These are phyloP conservation scores for Terfezia claveryi DNA, from an alignment of 495 filamentous ascomycete species.

Conservation along the genomic window DNA sequence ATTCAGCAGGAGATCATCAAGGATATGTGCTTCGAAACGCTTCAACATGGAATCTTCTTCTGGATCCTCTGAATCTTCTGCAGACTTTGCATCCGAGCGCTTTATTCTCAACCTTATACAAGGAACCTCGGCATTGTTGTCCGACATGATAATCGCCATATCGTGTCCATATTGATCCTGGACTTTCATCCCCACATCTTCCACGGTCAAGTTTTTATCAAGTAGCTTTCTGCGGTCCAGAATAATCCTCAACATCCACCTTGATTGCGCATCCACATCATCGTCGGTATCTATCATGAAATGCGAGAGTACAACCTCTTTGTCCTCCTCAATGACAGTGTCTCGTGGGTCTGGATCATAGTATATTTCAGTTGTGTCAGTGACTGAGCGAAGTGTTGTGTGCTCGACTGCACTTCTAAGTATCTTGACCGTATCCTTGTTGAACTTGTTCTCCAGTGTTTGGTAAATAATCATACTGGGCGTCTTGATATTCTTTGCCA, in stretches of 20 bases:
- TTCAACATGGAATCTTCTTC: conserved; percentile 83
- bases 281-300: conserved; percentile 81
- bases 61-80: conserved; percentile 54
- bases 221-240: conserved; percentile 81
- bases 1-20: conserved; percentile 73
- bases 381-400: conserved; percentile 81
- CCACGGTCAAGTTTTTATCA: conserved; percentile 77
- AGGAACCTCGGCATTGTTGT: conserved; percentile 91
- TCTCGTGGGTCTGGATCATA: conserved; percentile 80
- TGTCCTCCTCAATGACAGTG: conserved; percentile 69
- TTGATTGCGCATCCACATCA: conserved; percentile 54
- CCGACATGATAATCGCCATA: conserved; percentile 83
- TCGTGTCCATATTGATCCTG: conserved; percentile 73
- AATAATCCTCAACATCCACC: conserved; percentile 88
- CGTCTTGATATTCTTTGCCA: conserved; percentile 94
- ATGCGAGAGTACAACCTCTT: conserved; percentile 89
- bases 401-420: conserved; percentile 80
- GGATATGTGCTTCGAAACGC: conserved; percentile 67
- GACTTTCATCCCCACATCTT: conserved; percentile 76
- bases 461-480: conserved; percentile 93
- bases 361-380: conserved; percentile 80
- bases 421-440: conserved; percentile 61
- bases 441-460: conserved; percentile 29
- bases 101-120: conserved; percentile 84
- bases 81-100: conserved; percentile 42